Evolutionary conservation across 2,329 filamentous ascomycete genomes (phyloP), one percentile per base, ranked within the genome.

Genomic region (Tothia fuscella): DNA sequence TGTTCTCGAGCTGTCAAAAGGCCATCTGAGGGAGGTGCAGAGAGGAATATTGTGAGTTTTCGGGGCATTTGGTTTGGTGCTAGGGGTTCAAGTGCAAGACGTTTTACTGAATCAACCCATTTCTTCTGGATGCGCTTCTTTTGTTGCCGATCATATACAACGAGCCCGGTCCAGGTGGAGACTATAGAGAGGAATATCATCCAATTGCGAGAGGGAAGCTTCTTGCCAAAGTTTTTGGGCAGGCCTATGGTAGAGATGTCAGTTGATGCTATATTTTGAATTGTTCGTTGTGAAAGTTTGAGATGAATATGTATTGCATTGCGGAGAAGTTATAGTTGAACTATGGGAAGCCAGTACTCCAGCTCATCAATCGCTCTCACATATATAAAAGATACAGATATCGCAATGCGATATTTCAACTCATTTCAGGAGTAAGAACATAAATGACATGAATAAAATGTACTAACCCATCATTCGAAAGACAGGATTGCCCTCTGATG

Each of bases 121-220:
- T 88, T 88, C 48, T 82, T 74, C 43, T 91, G 89, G 41, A 80
- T 79, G 47, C 79, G 78, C 53, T 80, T 83, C 69, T 89, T 94
- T 65, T 96, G 81, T 46, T 84, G 80, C 56, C 85, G 85, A 63
- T 98, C 91, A 68, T 98, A 95, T 56, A 91, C 74, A 43, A 96
- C 72, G 40, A 86, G 82, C 13, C 76, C 78, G 5, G 84, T 77
- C 56, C 94, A 82, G 35, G 83, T 76, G 41, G 80, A 80, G 9
- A 81, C 80, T 42, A 96, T 61, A 35, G 81, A 71, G 62, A 88
- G 78, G 66, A 98, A 98, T 55, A 98, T 95, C 64, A 91, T 77
- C 91, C 91, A 98, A 60, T 96, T 96, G 47, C 91, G 82, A 14
- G 89, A 96, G 6, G 91, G 91, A 14, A 98, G 76, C 61, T 78